Conservation (phyloP, 2,329 filamentous ascomycete species). For the Colletotrichum cereale region DNA sequence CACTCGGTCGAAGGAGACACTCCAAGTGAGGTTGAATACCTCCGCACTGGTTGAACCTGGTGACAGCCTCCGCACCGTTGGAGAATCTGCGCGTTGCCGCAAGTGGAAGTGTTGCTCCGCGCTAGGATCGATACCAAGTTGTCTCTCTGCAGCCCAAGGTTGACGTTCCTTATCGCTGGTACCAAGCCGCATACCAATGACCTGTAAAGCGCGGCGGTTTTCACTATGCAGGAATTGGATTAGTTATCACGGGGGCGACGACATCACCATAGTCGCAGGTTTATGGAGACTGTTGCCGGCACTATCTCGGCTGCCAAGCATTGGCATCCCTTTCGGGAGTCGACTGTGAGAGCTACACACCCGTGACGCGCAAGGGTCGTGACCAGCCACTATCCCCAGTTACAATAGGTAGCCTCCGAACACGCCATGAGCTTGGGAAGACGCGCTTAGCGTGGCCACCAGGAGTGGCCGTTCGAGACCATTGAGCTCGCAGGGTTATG, state of each 20-base stretch:
- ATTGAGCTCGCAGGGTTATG: background rate
- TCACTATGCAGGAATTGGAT: background rate
- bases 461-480: background rate
- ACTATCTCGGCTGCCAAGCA: background rate
- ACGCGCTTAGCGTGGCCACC: background rate
- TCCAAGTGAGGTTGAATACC: background rate
- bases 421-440: background rate
- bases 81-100: background rate
- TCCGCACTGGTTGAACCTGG: background rate
- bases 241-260: background rate
- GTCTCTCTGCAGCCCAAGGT: background rate
- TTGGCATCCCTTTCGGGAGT: background rate
- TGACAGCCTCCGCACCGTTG: background rate
- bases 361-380: background rate
- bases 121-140: background rate
- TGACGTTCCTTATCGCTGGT: background rate
- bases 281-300: background rate
- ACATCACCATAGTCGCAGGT: background rate
- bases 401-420: background rate
- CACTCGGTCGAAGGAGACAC: background rate
- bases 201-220: background rate
- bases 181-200: too few relatives aligned
- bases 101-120: conserved; percentile 4
- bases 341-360: background rate
- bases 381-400: background rate